phyloP scores from a whole-genome alignment of 805 yeast genomes.

The Saturnispora serradocipensis region DNA sequence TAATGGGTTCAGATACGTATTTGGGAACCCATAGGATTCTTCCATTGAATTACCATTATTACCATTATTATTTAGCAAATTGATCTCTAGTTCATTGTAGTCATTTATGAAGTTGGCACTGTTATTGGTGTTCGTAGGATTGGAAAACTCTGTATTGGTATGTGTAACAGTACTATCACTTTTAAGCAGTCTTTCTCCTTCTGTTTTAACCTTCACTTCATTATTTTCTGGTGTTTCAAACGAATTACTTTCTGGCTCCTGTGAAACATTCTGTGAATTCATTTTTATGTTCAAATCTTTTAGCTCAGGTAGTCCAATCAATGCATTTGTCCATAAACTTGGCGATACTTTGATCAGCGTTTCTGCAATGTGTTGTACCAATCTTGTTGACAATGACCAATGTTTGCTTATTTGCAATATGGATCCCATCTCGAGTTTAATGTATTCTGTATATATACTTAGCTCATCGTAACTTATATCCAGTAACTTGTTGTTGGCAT shows the following conservation, averaged over 20 bases:
- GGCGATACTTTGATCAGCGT: conserved; percentile 36
- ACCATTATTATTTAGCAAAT: conserved; percentile 12
- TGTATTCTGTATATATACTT: conserved; percentile 37
- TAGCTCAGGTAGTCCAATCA: conserved; percentile 23
- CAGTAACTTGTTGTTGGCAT: background rate
- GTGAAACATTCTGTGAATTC: background rate
- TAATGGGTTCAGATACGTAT: conserved; percentile 11
- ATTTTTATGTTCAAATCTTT: background rate
- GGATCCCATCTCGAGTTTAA: conserved; percentile 40
- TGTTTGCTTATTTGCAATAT: conserved; percentile 41
- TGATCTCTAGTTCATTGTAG: conserved; percentile 22
- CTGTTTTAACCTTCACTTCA: background rate
- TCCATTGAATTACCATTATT: conserved; percentile 7
- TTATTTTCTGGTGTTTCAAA: background rate
- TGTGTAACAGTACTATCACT: background rate
- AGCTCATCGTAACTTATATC: conserved; percentile 28
- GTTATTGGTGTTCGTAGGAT: background rate
- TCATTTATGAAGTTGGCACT: conserved; percentile 5
- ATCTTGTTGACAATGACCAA: conserved; percentile 41
- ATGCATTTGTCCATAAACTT: conserved; percentile 30
- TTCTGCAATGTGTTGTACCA: conserved; percentile 39
- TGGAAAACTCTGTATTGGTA: conserved; percentile 2
- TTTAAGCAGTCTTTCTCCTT: background rate
- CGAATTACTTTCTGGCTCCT: background rate
- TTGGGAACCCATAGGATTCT: conserved; percentile 11